A percentile compares a stretch with the other conserved stretches of the same genome.
These are phyloP conservation scores for Chlorella sp. DNA, from an alignment of 139 green algal species.

Conservation along the genomic window DNA sequence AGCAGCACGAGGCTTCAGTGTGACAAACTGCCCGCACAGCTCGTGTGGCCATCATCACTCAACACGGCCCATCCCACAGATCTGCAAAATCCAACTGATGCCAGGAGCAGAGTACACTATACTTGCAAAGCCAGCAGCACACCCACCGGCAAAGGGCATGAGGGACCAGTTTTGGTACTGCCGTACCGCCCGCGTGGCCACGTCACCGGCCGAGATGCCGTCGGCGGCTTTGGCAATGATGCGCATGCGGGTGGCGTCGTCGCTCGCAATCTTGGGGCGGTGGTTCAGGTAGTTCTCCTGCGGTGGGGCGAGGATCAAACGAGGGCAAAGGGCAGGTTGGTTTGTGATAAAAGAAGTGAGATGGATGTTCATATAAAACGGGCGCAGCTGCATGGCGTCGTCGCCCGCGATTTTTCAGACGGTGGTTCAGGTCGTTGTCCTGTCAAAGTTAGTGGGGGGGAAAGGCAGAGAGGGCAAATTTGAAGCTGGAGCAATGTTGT, in stretches of 20 bases:
- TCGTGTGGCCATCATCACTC: slow-evolving; percentile 81
- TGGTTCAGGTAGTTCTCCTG: slow-evolving; percentile 99
- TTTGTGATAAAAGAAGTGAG: no score
- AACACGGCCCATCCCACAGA: no score
- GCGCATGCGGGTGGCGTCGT: slow-evolving; percentile 59
- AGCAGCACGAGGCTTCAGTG: slow-evolving; percentile 80
- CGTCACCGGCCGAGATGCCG: slow-evolving; percentile 84
- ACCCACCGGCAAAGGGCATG: slow-evolving; percentile 63
- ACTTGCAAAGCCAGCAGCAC: no score
- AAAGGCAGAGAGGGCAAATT: background rate
- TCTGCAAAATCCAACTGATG: no score
- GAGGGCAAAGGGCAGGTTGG: no score
- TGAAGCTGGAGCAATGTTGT: no score
- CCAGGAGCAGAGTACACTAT: no score
- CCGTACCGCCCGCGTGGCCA: slow-evolving; percentile 78
- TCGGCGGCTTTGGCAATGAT: slow-evolving; percentile 89
- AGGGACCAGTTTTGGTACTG: slow-evolving; percentile 75
- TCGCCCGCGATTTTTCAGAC: slow-evolving; percentile 56
- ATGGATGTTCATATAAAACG: no score
- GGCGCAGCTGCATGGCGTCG: no score
- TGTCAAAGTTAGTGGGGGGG: background rate
- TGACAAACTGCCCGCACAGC: slow-evolving; percentile 68
- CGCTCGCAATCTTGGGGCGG: slow-evolving; percentile 57
- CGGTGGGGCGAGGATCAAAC: slow-evolving; percentile 49
- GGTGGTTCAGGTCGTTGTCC: slow-evolving; percentile 98